Conservation (phyloP, 345 rosid species). For the Boechera stricta region DNA sequence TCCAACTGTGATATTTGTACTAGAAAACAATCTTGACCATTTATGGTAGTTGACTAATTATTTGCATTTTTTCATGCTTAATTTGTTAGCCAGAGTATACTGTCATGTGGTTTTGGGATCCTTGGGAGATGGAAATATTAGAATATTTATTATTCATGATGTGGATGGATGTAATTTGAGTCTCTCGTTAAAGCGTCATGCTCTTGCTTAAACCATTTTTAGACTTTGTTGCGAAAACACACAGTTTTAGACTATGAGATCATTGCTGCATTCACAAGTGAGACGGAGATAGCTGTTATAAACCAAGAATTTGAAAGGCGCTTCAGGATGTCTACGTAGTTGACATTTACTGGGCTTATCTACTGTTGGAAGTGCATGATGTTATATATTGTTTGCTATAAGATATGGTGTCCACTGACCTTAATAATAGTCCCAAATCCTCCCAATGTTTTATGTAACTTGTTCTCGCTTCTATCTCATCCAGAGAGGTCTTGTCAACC, state of each 20-base stretch:
- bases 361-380: conserved; percentile 23
- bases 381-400: background rate
- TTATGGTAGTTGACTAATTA: background rate
- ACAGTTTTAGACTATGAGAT: background rate
- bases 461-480: conserved; percentile 34
- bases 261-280: conserved; percentile 33
- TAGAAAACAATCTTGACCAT: conserved; percentile 18
- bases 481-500: conserved; percentile 92
- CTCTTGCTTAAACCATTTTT: conserved; percentile 17
- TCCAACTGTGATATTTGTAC: conserved; percentile 1
- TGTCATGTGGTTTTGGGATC: conserved; percentile 34
- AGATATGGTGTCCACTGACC: conserved; percentile 17
- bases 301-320: conserved; percentile 11
- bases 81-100: conserved; percentile 15
- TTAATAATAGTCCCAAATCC: background rate
- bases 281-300: background rate
- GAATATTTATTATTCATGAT: conserved; percentile 1
- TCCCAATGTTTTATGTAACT: conserved; percentile 17
- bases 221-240: background rate
- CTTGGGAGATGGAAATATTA: background rate
- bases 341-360: conserved; percentile 17
- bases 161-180: conserved; percentile 18
- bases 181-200: background rate
- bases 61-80: background rate
- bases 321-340: conserved; percentile 17